phyloP scores from a whole-genome alignment of 2,329 filamentous ascomycete species.

The Aspergillus sp. region DNA sequence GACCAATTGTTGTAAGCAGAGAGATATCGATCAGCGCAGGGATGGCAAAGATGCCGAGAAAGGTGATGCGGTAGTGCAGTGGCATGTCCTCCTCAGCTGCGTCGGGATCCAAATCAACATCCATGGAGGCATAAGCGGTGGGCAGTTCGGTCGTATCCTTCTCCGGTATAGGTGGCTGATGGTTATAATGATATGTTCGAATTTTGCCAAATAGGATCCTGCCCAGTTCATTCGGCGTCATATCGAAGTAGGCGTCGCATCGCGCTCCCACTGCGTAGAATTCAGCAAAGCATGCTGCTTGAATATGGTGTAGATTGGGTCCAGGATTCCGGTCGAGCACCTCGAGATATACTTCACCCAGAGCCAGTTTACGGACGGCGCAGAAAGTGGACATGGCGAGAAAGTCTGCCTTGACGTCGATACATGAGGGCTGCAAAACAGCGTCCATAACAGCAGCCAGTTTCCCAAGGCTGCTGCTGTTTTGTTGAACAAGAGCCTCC shows the following conservation, averaged over 20 bases:
- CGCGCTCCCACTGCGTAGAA: constrained; percentile 62
- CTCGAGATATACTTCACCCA: constrained; percentile 63
- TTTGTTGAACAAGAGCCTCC: constrained; percentile 23
- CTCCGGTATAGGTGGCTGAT: constrained; percentile 22
- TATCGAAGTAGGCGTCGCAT: constrained; percentile 62
- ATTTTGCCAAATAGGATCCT: constrained; percentile 41
- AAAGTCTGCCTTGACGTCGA: constrained; percentile 53
- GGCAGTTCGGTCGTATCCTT: constrained; percentile 40
- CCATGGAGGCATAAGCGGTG: constrained; percentile 52
- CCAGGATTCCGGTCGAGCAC: constrained; percentile 62
- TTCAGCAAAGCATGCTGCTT: constrained; percentile 64
- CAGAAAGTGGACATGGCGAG: constrained; percentile 59
- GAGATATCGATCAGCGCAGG: constrained; percentile 63
- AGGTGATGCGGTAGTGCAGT: constrained; percentile 52
- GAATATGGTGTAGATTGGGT: constrained; percentile 60
- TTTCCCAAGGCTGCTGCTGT: constrained; percentile 31
- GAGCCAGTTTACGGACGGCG: constrained; percentile 53
- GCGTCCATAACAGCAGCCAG: constrained; percentile 37
- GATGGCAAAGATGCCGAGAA: constrained; percentile 62
- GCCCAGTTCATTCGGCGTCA: constrained; percentile 51
- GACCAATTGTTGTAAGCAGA: constrained; percentile 57
- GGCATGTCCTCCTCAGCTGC: constrained; percentile 45
- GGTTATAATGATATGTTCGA: constrained; percentile 42
- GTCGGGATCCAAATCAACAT: constrained; percentile 50
- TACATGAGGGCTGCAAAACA: constrained; percentile 27